Base-by-base conservation (phyloP, 352 stramenopile genomes). In the Aphanomyces cochlioides region DNA sequence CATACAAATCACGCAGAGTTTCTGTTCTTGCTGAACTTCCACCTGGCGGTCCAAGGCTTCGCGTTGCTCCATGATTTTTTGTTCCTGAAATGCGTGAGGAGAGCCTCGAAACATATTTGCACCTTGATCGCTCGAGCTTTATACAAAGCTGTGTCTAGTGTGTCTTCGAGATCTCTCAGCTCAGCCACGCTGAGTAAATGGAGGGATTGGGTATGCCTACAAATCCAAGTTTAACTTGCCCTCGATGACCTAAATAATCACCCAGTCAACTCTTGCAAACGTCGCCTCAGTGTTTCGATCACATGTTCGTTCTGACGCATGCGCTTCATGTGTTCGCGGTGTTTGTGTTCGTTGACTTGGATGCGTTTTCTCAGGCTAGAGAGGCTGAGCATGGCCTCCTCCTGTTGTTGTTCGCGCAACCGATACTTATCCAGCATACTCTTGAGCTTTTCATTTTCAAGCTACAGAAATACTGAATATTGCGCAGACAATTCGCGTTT, bases 1-100 rank as follows among this genome's bases (percentile, higher is more conserved):
- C 39, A 95, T 73, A 39, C 87, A 95, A 45, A 95, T 89, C 47
- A 95, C 87, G 66, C 87, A 95, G 13, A 92, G 81, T 74, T 93
- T 95, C 67, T 92, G 80, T 69, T 95, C 87, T 37, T 92, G 80
- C 54, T 91, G 82, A 40, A 89, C 83, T 47, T 90, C 85, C 4
- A 89, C 77, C 57, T 92, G 84, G 3, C 85, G 80, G 43, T 90
- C 87, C 7, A 95, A 72, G 39, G 82, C 83, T 69, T 91, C 84
- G 66, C 93, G 84, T 66, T 90, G 75, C 67, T 91, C 85, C 0
- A 89, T 21, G 3, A 87, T 87, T 65, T 88, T 90, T 50, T 90
- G 84, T 57, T 95, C 87, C 57, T 87, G 89, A 13, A 75, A 41
- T n/a, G 28, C 28, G 28, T 28, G 28, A 28, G 28, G 28, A 28